These are phyloP conservation scores for Phytopythium delawarense DNA, from an alignment of 352 stramenopile species.

Conservation along the genomic window DNA sequence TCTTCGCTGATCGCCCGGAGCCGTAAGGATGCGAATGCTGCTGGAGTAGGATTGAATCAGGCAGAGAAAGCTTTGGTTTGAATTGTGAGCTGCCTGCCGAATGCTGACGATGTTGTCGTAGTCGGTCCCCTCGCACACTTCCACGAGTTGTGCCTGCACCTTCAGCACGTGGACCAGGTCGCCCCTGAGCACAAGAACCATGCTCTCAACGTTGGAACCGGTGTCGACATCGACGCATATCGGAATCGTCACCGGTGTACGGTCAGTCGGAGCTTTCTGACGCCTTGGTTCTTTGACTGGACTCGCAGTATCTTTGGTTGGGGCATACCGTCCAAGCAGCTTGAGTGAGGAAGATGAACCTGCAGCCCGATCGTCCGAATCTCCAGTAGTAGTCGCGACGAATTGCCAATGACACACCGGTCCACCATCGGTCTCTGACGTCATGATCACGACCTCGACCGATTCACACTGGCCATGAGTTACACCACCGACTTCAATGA, in stretches of 20 bases:
- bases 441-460: conserved; percentile 28
- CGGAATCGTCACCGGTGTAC: conserved; percentile 14
- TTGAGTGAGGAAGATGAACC: not conserved
- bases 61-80: not conserved
- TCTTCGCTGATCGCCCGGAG: not conserved
- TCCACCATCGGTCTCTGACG: conserved; percentile 22
- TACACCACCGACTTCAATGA: conserved; percentile 2
- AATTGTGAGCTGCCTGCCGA: not conserved
- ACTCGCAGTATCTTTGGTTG: not conserved
- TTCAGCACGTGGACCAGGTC: conserved; percentile 71
- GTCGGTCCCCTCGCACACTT: conserved; percentile 14
- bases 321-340: not conserved
- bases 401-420: conserved; percentile 30
- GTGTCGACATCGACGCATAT: conserved; percentile 56
- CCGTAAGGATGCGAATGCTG: not conserved
- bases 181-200: conserved; percentile 44
- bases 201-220: conserved; percentile 36
- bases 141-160: conserved; percentile 39
- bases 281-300: not conserved
- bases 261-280: conserved; percentile 12
- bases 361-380: not conserved
- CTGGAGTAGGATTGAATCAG: not conserved
- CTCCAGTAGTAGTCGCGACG: not conserved
- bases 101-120: conserved; percentile 21
- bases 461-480: not conserved